phyloP scores from a whole-genome alignment of 2,329 filamentous ascomycete genomes.

The Sporothrix pallida region DNA sequence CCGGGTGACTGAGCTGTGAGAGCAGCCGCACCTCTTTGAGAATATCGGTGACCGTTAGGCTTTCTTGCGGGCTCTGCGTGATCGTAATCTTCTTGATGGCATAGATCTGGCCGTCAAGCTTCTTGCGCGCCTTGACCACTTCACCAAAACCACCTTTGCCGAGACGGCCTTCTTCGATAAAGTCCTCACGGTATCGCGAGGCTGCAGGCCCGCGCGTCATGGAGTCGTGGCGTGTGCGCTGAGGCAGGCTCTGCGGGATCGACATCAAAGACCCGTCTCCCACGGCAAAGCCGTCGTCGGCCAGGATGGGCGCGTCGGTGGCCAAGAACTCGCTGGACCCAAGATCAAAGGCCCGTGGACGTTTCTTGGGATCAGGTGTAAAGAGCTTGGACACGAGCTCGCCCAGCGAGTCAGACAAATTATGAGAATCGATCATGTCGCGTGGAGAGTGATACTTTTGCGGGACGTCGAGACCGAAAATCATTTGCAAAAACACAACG shows the following conservation, averaged over 20 bases:
- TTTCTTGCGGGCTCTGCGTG: conserved; percentile 76
- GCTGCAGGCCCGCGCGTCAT: conserved; percentile 58
- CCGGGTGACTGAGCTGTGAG: conserved; percentile 89
- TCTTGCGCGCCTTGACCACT: conserved; percentile 93
- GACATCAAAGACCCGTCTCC: conserved; percentile 50
- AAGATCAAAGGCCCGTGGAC: conserved; percentile 79
- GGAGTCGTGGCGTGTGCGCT: conserved; percentile 67
- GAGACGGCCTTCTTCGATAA: conserved; percentile 84
- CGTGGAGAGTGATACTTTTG: conserved; percentile 80
- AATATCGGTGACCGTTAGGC: conserved; percentile 83
- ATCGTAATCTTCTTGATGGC: conserved; percentile 97
- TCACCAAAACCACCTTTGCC: conserved; percentile 96
- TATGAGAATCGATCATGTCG: conserved; percentile 71
- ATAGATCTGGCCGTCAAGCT: conserved; percentile 90
- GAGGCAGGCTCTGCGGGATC: conserved; percentile 51
- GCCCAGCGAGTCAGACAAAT: conserved; percentile 74
- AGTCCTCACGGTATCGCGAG: conserved; percentile 86
- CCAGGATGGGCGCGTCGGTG: conserved; percentile 65
- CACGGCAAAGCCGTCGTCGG: conserved; percentile 51
- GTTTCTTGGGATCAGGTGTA: conserved; percentile 80
- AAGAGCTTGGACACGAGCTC: conserved; percentile 87
- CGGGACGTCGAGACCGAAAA: conserved; percentile 80
- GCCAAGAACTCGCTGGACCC: conserved; percentile 69
- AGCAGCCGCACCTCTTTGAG: conserved; percentile 85
- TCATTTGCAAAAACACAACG: conserved; percentile 89